phyloP scores from a whole-genome alignment of 208 protist species.

The Vickermania ingenoplastis region DNA sequence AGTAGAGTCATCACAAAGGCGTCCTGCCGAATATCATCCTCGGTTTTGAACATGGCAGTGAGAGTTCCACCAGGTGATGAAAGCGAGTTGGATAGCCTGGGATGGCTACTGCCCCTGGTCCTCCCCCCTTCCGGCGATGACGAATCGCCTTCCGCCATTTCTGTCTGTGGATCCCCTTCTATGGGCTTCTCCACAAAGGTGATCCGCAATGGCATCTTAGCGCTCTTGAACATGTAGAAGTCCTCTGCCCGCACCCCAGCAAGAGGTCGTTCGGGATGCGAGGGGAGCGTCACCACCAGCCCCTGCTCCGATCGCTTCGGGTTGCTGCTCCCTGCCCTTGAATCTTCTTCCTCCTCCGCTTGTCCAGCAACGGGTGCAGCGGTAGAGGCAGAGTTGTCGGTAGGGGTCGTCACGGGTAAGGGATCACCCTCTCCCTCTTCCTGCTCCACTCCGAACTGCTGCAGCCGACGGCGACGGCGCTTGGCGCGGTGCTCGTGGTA shows the following conservation, averaged over 20 bases:
- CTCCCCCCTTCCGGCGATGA: too few species aligned
- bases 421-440: background rate
- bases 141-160: too few species aligned
- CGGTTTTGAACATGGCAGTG: constrained; percentile 88
- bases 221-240: constrained; percentile 80
- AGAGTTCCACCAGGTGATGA: constrained; percentile 6
- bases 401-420: background rate
- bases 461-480: too few species aligned
- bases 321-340: background rate
- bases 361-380: background rate
- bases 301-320: too few species aligned
- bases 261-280: constrained; percentile 42
- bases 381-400: background rate
- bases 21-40: constrained; percentile 97
- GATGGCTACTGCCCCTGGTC: too few species aligned
- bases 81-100: too few species aligned
- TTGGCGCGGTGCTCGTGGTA: too few species aligned
- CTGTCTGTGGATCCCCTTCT: background rate
- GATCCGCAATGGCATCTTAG: constrained; percentile 64
- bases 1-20: constrained; percentile 95
- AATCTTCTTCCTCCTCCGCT: background rate
- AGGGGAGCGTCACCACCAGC: constrained; percentile 39
- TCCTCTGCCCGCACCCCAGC: constrained; percentile 23
- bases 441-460: too few species aligned
- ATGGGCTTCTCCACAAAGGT: constrained; percentile 14